phyloP scores from a whole-genome alignment of 345 rosid species.

The Rhodamnia argentea region DNA sequence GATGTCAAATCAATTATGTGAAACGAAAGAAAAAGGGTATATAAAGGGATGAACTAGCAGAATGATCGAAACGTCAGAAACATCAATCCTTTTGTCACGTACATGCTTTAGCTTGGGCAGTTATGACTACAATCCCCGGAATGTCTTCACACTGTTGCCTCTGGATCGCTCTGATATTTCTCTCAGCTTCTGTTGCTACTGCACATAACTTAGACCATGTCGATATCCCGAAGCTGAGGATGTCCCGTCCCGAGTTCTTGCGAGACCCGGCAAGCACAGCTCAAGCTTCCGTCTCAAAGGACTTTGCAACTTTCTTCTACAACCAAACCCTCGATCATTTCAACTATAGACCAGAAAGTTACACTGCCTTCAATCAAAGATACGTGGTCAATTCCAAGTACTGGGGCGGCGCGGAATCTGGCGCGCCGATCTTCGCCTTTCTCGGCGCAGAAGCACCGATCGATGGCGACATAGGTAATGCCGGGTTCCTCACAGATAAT shows the following conservation, averaged over 20 bases:
- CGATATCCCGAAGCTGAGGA: background rate
- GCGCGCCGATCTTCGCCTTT: conserved; percentile 39
- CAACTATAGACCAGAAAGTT: conserved; percentile 42
- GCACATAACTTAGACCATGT: background rate
- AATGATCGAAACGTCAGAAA: background rate
- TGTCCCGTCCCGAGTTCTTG: background rate
- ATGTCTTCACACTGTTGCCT: background rate
- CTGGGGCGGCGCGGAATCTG: conserved; percentile 39
- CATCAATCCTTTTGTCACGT: background rate
- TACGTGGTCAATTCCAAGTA: conserved; percentile 28
- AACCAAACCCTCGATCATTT: conserved; percentile 50
- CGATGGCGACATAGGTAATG: conserved; percentile 9
- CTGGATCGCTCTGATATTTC: background rate
- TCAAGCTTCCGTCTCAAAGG: background rate
- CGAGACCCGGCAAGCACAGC: background rate
- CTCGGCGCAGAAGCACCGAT: conserved; percentile 29
- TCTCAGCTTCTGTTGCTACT: background rate
- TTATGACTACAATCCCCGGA: background rate
- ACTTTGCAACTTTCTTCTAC: conserved; percentile 14
- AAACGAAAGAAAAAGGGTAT: background rate
- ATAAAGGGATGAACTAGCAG: background rate
- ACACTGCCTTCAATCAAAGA: conserved; percentile 39
- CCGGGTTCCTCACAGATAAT: conserved; percentile 28
- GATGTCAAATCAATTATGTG: background rate
- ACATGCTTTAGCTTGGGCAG: background rate